These are phyloP conservation scores for Staphylotrichum tortipilum DNA, from an alignment of 495 filamentous ascomycete genomes.

Conservation along the genomic window DNA sequence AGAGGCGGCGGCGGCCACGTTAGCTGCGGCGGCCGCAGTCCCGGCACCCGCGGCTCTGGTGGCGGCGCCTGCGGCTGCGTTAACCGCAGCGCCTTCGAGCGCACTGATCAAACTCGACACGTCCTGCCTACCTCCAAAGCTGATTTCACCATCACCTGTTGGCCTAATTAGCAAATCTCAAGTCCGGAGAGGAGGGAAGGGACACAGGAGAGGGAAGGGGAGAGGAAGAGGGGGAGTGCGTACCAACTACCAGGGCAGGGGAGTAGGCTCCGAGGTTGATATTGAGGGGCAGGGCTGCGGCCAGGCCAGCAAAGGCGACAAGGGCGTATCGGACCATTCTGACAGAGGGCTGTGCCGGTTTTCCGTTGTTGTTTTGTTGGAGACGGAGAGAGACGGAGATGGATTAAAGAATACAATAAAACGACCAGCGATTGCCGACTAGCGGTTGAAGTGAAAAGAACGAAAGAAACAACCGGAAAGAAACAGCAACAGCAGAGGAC, in stretches of 20 bases:
- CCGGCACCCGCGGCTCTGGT: slow-evolving; percentile 8
- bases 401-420: slow-evolving; percentile 14
- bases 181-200: too few species aligned
- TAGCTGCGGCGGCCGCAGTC: slow-evolving; percentile 10
- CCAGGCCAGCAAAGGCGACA: slow-evolving; percentile 34
- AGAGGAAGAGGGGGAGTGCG: background rate
- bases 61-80: slow-evolving; percentile 27
- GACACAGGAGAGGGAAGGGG: too few species aligned
- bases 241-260: slow-evolving; percentile 41
- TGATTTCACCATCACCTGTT: slow-evolving; percentile 57
- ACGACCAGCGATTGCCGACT: slow-evolving; percentile 33
- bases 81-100: slow-evolving; percentile 42
- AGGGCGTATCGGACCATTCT: slow-evolving; percentile 38
- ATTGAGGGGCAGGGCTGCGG: slow-evolving; percentile 47
- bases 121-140: slow-evolving; percentile 46
- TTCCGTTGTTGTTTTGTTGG: too few species aligned
- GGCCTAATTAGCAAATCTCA: slow-evolving; percentile 21
- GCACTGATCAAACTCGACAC: slow-evolving; percentile 42
- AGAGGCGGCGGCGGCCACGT: slow-evolving; percentile 11
- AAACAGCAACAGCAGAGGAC: slow-evolving; percentile 23
- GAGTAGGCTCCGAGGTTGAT: slow-evolving; percentile 55
- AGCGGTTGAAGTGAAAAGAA: slow-evolving; percentile 24
- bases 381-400: background rate
- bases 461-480: slow-evolving; percentile 10
- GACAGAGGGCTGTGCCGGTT: background rate